Conservation (phyloP, 345 rosid genomes). For the Turritis glabra region DNA sequence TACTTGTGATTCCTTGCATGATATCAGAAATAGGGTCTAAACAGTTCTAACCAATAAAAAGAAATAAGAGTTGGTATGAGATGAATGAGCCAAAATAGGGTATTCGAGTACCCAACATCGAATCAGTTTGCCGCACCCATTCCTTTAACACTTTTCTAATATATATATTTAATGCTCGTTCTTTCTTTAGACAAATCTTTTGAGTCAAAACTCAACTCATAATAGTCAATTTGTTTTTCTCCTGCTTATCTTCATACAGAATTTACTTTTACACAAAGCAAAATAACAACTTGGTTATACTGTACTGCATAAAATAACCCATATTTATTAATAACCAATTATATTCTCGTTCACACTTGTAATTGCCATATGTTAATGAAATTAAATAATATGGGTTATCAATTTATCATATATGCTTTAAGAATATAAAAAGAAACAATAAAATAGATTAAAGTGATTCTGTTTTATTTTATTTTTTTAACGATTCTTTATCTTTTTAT, state of each 20-base stretch:
- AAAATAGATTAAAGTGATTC: slow-evolving; percentile 12
- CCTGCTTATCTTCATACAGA: not conserved
- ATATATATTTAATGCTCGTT: too few species aligned
- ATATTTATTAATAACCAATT: not conserved
- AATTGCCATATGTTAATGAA: not conserved
- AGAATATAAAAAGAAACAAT: slow-evolving; percentile 13
- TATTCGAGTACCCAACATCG: too few species aligned
- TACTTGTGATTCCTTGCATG: too few species aligned
- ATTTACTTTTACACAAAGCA: not conserved
- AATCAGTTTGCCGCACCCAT: too few species aligned
- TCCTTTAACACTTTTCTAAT: not conserved
- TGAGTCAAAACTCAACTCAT: not conserved
- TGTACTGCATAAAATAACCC: not conserved
- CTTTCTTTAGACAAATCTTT: not conserved
- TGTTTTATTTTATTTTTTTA: not conserved
- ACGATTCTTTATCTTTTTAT: slow-evolving; percentile 8
- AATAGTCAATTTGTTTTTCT: not conserved
- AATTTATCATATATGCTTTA: not conserved
- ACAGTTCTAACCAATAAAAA: too few species aligned
- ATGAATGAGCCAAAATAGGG: too few species aligned
- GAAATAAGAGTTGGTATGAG: too few species aligned
- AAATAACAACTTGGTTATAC: not conserved
- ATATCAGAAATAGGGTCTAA: too few species aligned
- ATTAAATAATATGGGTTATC: not conserved
- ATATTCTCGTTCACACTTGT: not conserved